Evolutionary conservation across 2,329 filamentous ascomycete genomes (phyloP).

Genomic region (Botrytis porri): DNA sequence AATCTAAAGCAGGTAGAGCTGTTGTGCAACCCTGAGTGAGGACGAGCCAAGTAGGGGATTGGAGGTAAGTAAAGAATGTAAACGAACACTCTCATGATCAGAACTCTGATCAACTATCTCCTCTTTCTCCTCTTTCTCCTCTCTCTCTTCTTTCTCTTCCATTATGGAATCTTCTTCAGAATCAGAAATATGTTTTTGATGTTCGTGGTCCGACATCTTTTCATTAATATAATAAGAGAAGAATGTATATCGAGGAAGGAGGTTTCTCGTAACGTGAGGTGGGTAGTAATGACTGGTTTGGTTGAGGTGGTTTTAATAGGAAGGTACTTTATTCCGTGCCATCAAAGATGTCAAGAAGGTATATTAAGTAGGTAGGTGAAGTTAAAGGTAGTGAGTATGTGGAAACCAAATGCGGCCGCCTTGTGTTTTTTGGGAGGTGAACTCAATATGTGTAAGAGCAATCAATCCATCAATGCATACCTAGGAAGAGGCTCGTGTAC

Average conservation of each 20-base stretch:
- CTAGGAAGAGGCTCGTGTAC: constrained; percentile 3
- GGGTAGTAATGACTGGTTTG: neutral
- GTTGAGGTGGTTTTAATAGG: constrained; percentile 5
- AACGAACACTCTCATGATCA: constrained; percentile 29
- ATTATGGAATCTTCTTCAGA: constrained; percentile 22
- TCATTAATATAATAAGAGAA: neutral
- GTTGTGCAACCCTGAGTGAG: constrained; percentile 27
- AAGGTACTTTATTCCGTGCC: neutral
- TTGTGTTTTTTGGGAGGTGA: neutral
- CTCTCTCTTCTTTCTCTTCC: constrained; percentile 19
- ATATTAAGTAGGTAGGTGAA: neutral
- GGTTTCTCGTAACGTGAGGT: neutral
- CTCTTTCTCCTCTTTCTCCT: constrained; percentile 20
- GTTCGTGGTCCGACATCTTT: constrained; percentile 1
- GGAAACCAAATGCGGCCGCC: constrained; percentile 7
- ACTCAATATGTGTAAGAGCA: neutral
- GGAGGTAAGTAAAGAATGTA: constrained; percentile 6
- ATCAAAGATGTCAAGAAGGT: neutral
- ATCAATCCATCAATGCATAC: neutral
- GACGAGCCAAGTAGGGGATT: constrained; percentile 12
- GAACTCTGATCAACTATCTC: constrained; percentile 23
- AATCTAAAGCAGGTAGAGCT: constrained; percentile 19
- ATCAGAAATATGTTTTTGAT: constrained; percentile 26
- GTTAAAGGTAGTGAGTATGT: neutral
- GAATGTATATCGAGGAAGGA: neutral